Evolutionary conservation across 352 stramenopile genomes (phyloP).

Genomic region (Globisporangium megalacanthum): DNA sequence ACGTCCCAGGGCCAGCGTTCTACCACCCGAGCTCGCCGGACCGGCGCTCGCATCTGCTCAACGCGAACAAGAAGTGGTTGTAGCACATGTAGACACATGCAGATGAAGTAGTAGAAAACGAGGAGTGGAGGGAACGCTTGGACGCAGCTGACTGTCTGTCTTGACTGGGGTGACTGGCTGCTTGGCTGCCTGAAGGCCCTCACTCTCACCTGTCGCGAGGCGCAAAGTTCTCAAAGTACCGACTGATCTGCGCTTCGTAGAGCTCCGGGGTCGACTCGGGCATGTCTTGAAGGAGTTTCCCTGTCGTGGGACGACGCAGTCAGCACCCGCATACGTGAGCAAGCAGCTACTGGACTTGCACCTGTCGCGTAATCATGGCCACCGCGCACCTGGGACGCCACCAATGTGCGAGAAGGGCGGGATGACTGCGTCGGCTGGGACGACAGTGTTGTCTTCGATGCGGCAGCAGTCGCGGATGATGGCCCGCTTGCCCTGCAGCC

Average conservation of each 20-base stretch:
- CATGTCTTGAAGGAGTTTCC: slow-evolving; percentile 70
- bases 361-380: too few species aligned
- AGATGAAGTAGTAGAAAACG: too few species aligned
- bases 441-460: slow-evolving; percentile 77
- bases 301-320: slow-evolving; percentile 13
- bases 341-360: too few species aligned
- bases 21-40: slow-evolving; percentile 53
- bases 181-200: background rate
- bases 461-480: slow-evolving; percentile 84
- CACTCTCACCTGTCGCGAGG: slow-evolving; percentile 20
- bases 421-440: slow-evolving; percentile 72
- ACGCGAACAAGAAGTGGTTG: slow-evolving; percentile 80
- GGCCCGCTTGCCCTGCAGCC: slow-evolving; percentile 58
- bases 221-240: slow-evolving; percentile 84
- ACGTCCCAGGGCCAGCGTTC: slow-evolving; percentile 51
- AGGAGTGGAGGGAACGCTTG: too few species aligned
- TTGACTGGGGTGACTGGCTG: too few species aligned
- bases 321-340: background rate
- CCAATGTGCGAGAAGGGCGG: slow-evolving; percentile 69
- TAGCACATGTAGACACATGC: too few species aligned
- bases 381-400: slow-evolving; percentile 55
- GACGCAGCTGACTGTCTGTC: background rate
- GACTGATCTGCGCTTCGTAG: slow-evolving; percentile 64
- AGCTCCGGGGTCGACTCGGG: slow-evolving; percentile 75
- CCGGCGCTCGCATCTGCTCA: slow-evolving; percentile 62